phyloP scores from a whole-genome alignment of 106 monocot species.

The Dactylorhiza incarnata region DNA sequence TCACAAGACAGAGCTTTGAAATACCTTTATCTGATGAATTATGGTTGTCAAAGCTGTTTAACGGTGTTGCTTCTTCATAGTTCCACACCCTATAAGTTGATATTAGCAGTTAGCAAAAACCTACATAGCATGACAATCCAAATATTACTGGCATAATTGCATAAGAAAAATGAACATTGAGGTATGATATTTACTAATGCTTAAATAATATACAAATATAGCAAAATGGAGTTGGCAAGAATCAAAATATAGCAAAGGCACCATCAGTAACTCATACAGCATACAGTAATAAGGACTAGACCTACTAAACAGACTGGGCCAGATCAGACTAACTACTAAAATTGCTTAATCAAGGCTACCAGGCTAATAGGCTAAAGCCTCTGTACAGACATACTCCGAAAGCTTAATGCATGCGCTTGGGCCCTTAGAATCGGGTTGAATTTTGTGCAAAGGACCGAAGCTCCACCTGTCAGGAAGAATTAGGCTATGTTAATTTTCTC shows the following conservation, averaged over 20 bases:
- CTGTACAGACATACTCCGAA: neutral
- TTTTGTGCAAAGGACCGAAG: neutral
- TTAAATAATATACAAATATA: neutral
- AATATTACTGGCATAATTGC: neutral
- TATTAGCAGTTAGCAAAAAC: neutral
- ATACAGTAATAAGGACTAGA: neutral
- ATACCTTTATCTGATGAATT: slow-evolving; percentile 75
- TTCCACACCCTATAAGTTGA: slow-evolving; percentile 69
- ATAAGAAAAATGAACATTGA: neutral
- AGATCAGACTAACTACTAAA: neutral
- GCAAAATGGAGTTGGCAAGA: neutral
- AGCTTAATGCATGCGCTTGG: neutral
- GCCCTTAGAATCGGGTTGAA: neutral
- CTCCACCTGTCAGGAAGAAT: neutral
- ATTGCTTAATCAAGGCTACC: neutral
- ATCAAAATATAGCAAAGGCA: neutral
- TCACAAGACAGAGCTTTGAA: slow-evolving; percentile 86
- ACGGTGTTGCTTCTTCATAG: slow-evolving; percentile 66
- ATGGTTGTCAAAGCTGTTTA: slow-evolving; percentile 85
- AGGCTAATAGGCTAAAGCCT: neutral
- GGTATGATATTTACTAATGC: neutral
- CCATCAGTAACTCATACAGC: neutral
- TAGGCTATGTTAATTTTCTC: neutral
- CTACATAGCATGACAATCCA: neutral
- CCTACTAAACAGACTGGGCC: neutral